Evolutionary conservation across 495 filamentous ascomycete species (phyloP), one percentile per base, ranked within the genome.

Genomic region (Aspergillus bridgeri): DNA sequence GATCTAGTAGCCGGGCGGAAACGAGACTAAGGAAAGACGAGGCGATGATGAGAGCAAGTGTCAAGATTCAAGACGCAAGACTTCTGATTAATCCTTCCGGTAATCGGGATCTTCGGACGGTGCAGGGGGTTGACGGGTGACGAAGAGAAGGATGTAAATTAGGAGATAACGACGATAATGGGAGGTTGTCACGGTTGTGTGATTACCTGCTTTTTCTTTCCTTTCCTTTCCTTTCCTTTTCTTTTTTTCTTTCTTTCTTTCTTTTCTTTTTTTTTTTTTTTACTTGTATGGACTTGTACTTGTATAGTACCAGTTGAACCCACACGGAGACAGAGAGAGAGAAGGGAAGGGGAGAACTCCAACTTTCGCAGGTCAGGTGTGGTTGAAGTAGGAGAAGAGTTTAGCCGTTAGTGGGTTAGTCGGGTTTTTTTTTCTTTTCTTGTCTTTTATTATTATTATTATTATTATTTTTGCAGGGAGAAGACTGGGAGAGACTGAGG

Each of bases 401-500:
- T 38, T 38, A 38, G 33, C 33, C 11, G 33, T 38, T 38, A 15
- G 33, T 38, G 13, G 13, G 33, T 15, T 38, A 3, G 27, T 7
- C 1, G 3, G 27, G 11, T 3, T 29, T 29, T 29, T 29, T 29
- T 29, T n/a, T n/a, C n/a, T n/a, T n/a, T n/a, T n/a, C n/a, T 27
- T 27, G 4, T 27, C 7, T 27, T 27, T 27, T 27, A 27, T 27
- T 27, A 1, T 27, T 27, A 27, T 27, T 27, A n/a, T 27, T 27
- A 27, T 27, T 27, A 4, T 27, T 27, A 4, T 27, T 27, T 27
- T 27, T 45, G 54, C 48, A 48, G 53, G 60, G 51, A 50, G 6
- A 27, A 15, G 20, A 18, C 48, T 8, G 11, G 11, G 11, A 33
- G 13, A 27, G 47, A 49, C 33, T 25, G 23, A 29, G 11, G 11